Base-by-base conservation (phyloP, 257 asterid genomes). In the Oldenlandia corymbosa region DNA sequence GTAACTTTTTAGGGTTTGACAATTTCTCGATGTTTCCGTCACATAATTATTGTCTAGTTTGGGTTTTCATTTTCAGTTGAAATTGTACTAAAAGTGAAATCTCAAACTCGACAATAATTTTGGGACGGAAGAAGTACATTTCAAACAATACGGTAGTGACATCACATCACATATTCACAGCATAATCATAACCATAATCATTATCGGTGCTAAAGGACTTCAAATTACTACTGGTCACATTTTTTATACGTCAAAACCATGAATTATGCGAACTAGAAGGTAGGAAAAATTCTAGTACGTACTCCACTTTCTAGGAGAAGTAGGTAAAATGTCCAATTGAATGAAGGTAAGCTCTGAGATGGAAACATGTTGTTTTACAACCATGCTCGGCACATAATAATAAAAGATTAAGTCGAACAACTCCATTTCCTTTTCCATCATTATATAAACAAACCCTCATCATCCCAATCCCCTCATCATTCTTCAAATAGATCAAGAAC, bases 391-490 rank as follows among this genome's bases (percentile, higher is more conserved):
- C n/a, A 45, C 46, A 61, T 65, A 56, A 31, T 58, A 45, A 61
- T 27, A 68, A n/a, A n/a, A 63, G 60, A 53, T 63, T 71, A 60
- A 81, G 82, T 71, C 6, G 70, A 85, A 72, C 89, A 62, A 83
- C 88, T 81, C 87, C 84, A 73, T 60, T 60, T 46, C 62, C 54
- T 23, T 59, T 60, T 31, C 18, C 27, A 39, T 64, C 71, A 53
- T 60, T 78, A 78, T 78, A 70, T 67, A 79, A 72, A 52, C 12
- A 54, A 62, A 31, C 59, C 59, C 39, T n/a, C 46, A 10, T 13
- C 18, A 31, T 65, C 76, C 45, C 52, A 52, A 32, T 20, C 53
- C 57, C n/a, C 61, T 50, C 75, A 65, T 66, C 60, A 49, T 20
- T 58, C 68, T 58, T 51, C 73, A 13, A 34, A 4, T 3, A 42